These are phyloP conservation scores for Solanum hybrid DNA, from an alignment of 305 asterid species.

Conservation along the genomic window DNA sequence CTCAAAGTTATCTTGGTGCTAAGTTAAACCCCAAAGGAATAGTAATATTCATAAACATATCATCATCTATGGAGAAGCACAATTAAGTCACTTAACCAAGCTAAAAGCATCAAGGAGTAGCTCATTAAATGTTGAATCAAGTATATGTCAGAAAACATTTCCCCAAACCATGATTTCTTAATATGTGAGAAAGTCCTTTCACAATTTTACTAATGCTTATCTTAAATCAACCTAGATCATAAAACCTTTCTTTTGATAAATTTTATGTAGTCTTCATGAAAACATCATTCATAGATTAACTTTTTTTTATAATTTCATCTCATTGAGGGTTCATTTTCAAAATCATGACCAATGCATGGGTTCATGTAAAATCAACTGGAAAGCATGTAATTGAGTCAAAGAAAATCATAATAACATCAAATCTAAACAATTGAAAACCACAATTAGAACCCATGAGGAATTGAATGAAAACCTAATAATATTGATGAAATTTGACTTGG, in stretches of 20 bases:
- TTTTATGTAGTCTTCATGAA: not conserved
- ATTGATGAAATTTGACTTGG: not conserved
- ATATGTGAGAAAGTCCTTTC: not conserved
- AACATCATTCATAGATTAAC: not conserved
- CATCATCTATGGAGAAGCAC: not conserved
- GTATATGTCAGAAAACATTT: no score
- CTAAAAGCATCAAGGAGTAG: not conserved
- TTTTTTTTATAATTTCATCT: not conserved
- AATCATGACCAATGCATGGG: not conserved
- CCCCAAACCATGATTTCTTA: not conserved
- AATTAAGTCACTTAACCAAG: not conserved
- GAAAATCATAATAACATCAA: not conserved
- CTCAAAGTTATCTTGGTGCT: not conserved
- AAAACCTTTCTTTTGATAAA: not conserved
- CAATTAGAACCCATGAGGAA: not conserved
- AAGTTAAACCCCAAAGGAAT: not conserved
- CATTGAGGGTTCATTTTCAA: not conserved
- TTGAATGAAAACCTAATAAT: not conserved
- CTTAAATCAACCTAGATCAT: not conserved
- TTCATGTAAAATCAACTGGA: not conserved
- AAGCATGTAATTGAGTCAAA: not conserved
- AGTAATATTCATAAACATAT: not conserved
- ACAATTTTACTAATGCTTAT: not conserved
- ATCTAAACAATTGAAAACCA: not conserved
- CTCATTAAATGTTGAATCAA: not conserved